phyloP scores from a whole-genome alignment of 345 rosid genomes.

The Psidium friedrichsthalianum region DNA sequence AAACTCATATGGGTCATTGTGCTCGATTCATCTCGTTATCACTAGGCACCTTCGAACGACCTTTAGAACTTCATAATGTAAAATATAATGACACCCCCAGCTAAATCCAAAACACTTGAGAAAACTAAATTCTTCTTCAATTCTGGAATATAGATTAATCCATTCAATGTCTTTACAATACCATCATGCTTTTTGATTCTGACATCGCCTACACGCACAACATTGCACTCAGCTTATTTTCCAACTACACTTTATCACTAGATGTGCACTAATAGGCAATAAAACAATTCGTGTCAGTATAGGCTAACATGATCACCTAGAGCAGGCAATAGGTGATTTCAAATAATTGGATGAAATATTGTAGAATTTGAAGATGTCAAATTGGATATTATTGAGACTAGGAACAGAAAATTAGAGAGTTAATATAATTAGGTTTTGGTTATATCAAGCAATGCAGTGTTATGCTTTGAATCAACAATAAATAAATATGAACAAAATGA shows the following conservation, averaged over 20 bases:
- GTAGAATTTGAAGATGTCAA: too few relatives aligned
- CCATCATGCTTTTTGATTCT: neutral
- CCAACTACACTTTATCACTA: neutral
- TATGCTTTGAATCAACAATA: too few relatives aligned
- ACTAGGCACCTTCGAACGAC: neutral
- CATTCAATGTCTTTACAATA: neutral
- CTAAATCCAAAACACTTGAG: neutral
- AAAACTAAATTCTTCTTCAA: neutral
- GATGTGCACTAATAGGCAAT: neutral
- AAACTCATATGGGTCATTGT: neutral
- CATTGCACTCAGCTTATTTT: neutral
- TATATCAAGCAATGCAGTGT: too few relatives aligned
- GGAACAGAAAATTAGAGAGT: too few relatives aligned
- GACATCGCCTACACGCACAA: neutral
- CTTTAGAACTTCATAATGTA: neutral
- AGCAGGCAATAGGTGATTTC: too few relatives aligned
- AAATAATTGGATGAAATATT: too few relatives aligned
- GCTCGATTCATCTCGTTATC: neutral
- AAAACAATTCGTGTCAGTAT: neutral
- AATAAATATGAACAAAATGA: too few relatives aligned
- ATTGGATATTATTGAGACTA: too few relatives aligned
- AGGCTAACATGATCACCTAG: too few relatives aligned
- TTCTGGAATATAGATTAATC: neutral
- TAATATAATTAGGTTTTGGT: too few relatives aligned
- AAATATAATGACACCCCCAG: neutral